phyloP scores from a whole-genome alignment of 345 rosid genomes.

The Adansonia digitata region DNA sequence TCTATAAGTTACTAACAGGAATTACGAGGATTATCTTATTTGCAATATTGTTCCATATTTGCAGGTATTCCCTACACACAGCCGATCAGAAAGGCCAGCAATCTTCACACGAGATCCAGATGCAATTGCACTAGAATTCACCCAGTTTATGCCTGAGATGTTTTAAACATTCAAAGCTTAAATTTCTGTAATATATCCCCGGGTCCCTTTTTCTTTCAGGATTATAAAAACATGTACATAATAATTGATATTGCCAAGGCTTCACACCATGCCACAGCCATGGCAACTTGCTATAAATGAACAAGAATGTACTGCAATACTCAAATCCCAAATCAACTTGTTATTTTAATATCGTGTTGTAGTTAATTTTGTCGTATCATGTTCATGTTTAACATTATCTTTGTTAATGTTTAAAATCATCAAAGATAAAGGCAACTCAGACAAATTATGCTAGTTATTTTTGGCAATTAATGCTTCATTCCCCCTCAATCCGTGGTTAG shows the following conservation, averaged over 20 bases:
- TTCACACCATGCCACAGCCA: neutral
- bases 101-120: constrained; percentile 85
- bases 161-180: neutral
- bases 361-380: too few species aligned
- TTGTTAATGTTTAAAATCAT: too few species aligned
- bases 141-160: constrained; percentile 34
- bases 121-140: constrained; percentile 83
- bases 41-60: neutral
- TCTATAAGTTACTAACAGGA: neutral
- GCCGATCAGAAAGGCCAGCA: constrained; percentile 83
- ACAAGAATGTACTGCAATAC: neutral
- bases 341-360: too few species aligned
- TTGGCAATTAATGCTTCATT: too few species aligned
- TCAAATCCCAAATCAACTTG: neutral
- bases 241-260: neutral
- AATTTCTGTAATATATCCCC: neutral
- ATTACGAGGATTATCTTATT: neutral
- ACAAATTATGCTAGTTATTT: too few species aligned
- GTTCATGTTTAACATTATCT: too few species aligned
- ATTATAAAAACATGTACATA: neutral
- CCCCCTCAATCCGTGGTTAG: too few species aligned
- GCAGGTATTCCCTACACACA: constrained; percentile 72
- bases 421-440: too few species aligned
- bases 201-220: neutral
- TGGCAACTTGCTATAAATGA: neutral